Base-by-base conservation (phyloP, 495 filamentous ascomycete species). In the Aspergillus bertholletiae region DNA sequence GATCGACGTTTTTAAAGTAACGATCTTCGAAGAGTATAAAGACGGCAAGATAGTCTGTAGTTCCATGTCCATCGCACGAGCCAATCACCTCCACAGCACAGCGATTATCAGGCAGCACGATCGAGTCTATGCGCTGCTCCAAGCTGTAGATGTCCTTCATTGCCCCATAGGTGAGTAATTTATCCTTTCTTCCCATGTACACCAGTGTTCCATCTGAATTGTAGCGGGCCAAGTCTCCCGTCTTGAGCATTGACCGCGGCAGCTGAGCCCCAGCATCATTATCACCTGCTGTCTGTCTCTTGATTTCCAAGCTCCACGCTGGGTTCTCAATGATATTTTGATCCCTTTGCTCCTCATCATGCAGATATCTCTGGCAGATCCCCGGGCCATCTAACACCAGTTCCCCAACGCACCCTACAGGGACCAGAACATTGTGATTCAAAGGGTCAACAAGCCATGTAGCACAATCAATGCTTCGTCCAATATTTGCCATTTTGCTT, bases 361-460 rank as follows among this genome's bases (percentile, higher is more conserved):
- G 68, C 8, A 86, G 63, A 53, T 86, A 86, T 0, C 74, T 74
- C 0, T 68, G 59, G 7, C 72, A 76, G 11, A 87, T 63, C 21
- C 78, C 67, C 0, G 83, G 79, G 0, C 84, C 84, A 68, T 86
- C 83, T n/a, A 89, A 70, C 3, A 81, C 58, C 18, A 88, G 59
- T 61, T 88, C 86, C 35, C 86, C 86, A 32, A 83, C 66, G 5
- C 69, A 67, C 17, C 85, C 85, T 9, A 87, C 64, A 0, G 84
- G 81, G 23, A 80, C 71, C 13, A 89, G 73, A 1, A 59, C 48
- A 23, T 83, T 56, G 43, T 78, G 74, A 51, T 87, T 72, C 0
- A 54, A 51, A 0, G 81, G 73, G 49, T 86, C 77, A 24, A 84
- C 78, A 53, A 88, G 68, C 85, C 85, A 88, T 1, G 66, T 40